Base-by-base conservation (phyloP, 2,329 filamentous ascomycete species). In the Aspergillus transmontanensis region DNA sequence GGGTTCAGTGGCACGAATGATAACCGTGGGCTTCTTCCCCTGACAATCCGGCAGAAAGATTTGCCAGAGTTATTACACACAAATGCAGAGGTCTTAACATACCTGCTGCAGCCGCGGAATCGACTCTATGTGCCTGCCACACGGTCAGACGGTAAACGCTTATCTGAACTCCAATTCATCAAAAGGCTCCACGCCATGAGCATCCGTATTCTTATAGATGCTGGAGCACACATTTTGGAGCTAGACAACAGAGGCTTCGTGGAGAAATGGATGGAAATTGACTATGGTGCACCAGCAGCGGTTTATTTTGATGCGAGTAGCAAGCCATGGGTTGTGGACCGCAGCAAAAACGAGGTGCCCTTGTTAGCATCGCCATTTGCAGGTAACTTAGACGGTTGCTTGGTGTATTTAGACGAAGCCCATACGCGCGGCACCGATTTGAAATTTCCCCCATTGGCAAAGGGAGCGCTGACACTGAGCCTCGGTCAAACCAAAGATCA, bases 1-100 rank as follows among this genome's bases (percentile, higher is more conserved):
- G 90, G 90, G 0, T 93, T 93, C 71, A 90, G 87, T 9, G 90
- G 90, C 0, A 92, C 90, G 0, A 92, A 90, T 50, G 90, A 92
- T 69, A 87, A 85, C 21, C 80, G 83, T 39, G 77, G 75, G 0
- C 79, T 90, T 36, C 74, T 92, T 0, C 90, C 90, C 0, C 72
- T 87, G n/a, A 87, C 82, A 0, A 86, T 92, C 23, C 73, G 78
- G 21, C 89, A 92, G 58, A 75, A 85, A 0, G 88, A 92, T 63
- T 79, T 92, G 0, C 76, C 80, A 0, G 74, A 79, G 0, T 79
- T 90, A 0, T 69, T 75, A 0, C 86, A 89, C 55, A 90, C 88
- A 0, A 90, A 88, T 61, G 88, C 88, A 0, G 83, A 88, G 51
- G 89, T 91, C 0, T 73, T 90, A 0, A 83, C 79, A 0, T 87